Base-by-base conservation (phyloP, 2,329 filamentous ascomycete genomes). In the Davidsoniella eucalypti region DNA sequence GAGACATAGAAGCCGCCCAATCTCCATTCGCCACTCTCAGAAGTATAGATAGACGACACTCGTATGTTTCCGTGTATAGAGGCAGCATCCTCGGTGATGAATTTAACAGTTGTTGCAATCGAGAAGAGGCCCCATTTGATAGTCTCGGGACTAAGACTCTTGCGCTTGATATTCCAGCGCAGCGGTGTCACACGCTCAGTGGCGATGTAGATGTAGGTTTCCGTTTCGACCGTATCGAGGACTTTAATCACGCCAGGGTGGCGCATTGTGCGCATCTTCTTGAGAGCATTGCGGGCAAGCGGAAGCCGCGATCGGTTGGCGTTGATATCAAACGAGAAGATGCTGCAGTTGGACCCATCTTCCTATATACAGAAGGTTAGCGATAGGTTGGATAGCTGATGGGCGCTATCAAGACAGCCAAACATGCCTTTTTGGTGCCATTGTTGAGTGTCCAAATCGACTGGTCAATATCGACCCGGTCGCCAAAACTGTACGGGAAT, bases 381-480 rank as follows among this genome's bases (percentile, higher is more conserved):
- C 39, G 9, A 26, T 18, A 21, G 16, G 38, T 17, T 41, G 37
- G 3, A 25, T 10, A 26, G 29, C 29, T 9, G 1, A 33, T 33
- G 3, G 29, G 29, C 29, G 29, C 29, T 33, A 33, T 33, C 29
- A 33, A 33, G 8, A 36, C 25, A 17, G 46, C 12, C 37, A 17
- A 38, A 61, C 70, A 55, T 73, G 92, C 88, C 67, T 86, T 80
- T 68, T 84, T 92, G 51, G 85, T 94, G 61, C 87, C 92, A 66
- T 96, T 95, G 67, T 92, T 82, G 52, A 98, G 69, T n/a, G 84
- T 85, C 88, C 92, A 98, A 59, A 96, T 88, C 23, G 90, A 94
- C 61, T 92, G 80, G 63, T 93, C 86, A 49, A 92, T 73, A 63
- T 96, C 90, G 53, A 96, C 84, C 63, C 83, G 79, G 65, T 98